Percentiles rank a stretch among this genome's conserved stretches.
Conservation (phyloP, 441 rosid genomes). For the Geranium incanum region DNA sequence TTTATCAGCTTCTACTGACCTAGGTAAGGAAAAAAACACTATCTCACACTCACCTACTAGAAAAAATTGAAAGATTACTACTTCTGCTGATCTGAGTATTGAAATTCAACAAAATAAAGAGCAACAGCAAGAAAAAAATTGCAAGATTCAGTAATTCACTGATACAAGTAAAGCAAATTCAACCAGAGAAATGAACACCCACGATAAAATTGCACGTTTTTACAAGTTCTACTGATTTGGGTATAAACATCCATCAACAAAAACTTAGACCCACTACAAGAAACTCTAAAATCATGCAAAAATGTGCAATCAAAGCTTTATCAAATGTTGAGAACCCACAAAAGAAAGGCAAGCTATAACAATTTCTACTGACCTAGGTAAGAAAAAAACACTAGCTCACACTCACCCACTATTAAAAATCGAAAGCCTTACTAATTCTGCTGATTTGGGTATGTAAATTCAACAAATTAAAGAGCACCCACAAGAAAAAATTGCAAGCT, state of each 20-base stretch:
- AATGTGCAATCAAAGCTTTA: not conserved
- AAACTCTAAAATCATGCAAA: not conserved
- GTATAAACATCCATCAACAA: not conserved
- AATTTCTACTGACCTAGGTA: not conserved
- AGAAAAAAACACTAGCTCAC: not conserved
- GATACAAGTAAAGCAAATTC: not conserved
- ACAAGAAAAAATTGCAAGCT: not conserved
- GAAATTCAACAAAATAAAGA: not conserved
- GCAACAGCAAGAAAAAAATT: not conserved
- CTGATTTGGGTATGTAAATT: not conserved
- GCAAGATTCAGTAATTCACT: not conserved
- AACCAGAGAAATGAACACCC: not conserved
- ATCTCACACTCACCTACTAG: slow-evolving; percentile 9
- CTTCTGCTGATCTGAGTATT: not conserved
- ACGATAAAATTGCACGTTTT: not conserved
- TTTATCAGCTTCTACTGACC: not conserved
- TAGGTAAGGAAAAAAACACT: slow-evolving; percentile 3
- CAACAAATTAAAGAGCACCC: not conserved
- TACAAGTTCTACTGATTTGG: not conserved
- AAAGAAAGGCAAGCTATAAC: not conserved
- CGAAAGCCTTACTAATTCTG: not conserved
- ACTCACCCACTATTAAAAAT: slow-evolving; percentile 11
- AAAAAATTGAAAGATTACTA: not conserved
- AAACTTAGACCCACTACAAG: not conserved
- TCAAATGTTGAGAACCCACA: slow-evolving; percentile 11